Conservation (phyloP, 2,329 filamentous ascomycete species). For the Coniochaeta ligniaria region DNA sequence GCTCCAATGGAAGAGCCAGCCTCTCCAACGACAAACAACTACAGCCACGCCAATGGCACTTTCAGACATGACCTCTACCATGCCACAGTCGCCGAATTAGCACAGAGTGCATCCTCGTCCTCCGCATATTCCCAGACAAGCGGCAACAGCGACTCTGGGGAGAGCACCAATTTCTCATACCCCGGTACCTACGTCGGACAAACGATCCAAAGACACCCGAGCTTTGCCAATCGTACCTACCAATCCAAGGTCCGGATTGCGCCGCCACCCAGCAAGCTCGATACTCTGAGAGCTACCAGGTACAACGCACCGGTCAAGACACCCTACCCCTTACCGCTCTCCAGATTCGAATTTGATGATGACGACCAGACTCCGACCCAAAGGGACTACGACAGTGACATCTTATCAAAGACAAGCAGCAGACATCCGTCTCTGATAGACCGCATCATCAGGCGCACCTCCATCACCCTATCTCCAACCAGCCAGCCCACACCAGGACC, state of each 20-base stretch:
- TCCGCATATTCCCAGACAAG: neutral
- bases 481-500: neutral
- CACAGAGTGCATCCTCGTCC: constrained; percentile 2
- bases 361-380: constrained; percentile 1
- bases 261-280: neutral
- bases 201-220: neutral
- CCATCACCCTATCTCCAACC: neutral
- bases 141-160: neutral
- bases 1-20: neutral
- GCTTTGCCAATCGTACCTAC: neutral
- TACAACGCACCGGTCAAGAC: constrained; percentile 7
- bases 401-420: neutral
- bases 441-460: constrained; percentile 3
- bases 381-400: neutral
- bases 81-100: constrained; percentile 13
- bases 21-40: neutral
- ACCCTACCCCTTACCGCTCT: constrained; percentile 6
- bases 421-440: neutral
- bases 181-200: neutral
- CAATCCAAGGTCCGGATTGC: constrained; percentile 1
- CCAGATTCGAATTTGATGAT: constrained; percentile 13
- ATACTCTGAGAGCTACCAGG: neutral
- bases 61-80: constrained; percentile 16
- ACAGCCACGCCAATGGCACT: constrained; percentile 8
- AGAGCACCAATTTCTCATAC: neutral